Conservation (phyloP, 2,329 filamentous ascomycete genomes). For the Hirsutella rhossiliensis region DNA sequence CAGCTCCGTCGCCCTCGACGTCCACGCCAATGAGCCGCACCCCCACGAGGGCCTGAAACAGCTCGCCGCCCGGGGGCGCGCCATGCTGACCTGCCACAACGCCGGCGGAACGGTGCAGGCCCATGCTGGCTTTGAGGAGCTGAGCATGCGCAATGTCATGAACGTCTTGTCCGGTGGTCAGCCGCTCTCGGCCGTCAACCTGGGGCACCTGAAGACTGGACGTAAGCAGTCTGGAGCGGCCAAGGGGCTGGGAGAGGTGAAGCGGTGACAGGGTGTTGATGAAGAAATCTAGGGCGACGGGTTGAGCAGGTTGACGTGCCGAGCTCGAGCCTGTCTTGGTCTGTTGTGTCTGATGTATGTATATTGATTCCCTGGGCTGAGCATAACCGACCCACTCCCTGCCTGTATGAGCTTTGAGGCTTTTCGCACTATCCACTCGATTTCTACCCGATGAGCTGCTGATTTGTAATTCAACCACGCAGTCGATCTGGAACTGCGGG, state of each 20-base stretch:
- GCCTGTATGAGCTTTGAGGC: too few species aligned
- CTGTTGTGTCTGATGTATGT: too few species aligned
- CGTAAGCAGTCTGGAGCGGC: not conserved
- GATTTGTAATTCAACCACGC: too few species aligned
- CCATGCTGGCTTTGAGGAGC: constrained; percentile 52
- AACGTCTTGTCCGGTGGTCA: constrained; percentile 39
- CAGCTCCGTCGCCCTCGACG: constrained; percentile 46
- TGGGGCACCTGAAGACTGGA: constrained; percentile 32
- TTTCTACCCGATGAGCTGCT: too few species aligned
- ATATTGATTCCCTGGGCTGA: too few species aligned
- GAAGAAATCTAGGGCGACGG: too few species aligned
- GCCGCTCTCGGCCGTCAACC: constrained; percentile 50
- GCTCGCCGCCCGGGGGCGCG: constrained; percentile 27
- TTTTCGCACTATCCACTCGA: too few species aligned
- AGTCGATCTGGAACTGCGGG: too few species aligned
- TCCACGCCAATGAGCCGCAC: constrained; percentile 48
- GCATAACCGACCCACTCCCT: too few species aligned
- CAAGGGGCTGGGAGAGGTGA: not conserved
- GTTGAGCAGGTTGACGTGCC: too few species aligned
- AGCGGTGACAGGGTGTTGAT: not conserved
- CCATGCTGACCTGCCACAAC: constrained; percentile 54
- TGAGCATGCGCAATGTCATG: constrained; percentile 56
- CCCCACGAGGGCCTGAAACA: constrained; percentile 33
- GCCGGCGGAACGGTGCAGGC: constrained; percentile 56
- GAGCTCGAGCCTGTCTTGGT: too few species aligned